phyloP scores from a whole-genome alignment of 257 asterid species.

The Nicotiana obtusifolia region DNA sequence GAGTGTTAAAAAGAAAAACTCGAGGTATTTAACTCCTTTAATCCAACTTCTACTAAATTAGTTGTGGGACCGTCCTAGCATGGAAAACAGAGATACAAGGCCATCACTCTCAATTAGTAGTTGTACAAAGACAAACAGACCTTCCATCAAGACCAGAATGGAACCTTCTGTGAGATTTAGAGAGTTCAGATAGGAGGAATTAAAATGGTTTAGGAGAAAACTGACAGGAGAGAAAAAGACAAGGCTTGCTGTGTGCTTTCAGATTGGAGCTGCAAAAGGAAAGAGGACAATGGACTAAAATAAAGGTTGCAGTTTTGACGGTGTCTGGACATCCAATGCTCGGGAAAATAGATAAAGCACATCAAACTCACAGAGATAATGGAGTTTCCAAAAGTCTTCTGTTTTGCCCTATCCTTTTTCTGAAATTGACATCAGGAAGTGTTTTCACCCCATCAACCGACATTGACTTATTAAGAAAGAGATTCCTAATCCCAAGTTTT shows the following conservation, averaged over 20 bases:
- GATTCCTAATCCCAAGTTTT: not conserved
- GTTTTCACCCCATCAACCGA: not conserved
- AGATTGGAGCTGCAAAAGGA: too few species aligned
- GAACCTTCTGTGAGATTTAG: not conserved
- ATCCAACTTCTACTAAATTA: not conserved
- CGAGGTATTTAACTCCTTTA: not conserved
- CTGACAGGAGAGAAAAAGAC: not conserved
- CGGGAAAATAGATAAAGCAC: not conserved
- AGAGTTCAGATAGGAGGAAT: not conserved
- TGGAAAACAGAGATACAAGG: not conserved
- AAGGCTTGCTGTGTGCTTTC: not conserved
- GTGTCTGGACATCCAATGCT: not conserved
- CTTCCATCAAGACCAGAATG: not conserved
- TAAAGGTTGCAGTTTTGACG: not conserved
- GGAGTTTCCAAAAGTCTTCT: not conserved
- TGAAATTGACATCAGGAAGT: not conserved
- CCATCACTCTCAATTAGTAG: not conserved
- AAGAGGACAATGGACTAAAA: not conserved
- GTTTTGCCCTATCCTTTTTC: not conserved
- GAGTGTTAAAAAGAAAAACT: not conserved
- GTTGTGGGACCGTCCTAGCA: not conserved
- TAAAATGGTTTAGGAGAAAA: not conserved
- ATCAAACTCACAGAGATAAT: not conserved
- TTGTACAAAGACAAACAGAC: not conserved
- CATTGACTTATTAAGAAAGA: constrained; percentile 6